Evolutionary conservation across 1,284 basidiomycete genomes (phyloP).

Genomic region (Agaricales sp.): DNA sequence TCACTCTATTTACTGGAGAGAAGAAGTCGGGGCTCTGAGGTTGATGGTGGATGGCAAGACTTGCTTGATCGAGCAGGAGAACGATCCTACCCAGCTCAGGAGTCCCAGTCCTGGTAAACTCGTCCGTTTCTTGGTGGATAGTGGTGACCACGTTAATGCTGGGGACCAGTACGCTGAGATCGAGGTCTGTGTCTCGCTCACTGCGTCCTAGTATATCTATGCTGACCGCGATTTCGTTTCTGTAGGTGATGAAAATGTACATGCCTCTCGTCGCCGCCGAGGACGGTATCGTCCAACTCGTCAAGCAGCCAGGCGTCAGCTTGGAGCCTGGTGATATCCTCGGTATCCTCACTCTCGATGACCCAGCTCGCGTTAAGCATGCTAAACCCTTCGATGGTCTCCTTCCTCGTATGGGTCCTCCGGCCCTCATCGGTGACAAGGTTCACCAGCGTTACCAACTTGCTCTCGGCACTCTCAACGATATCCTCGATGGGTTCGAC

Average conservation of each 20-base stretch:
- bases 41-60: slow-evolving; percentile 97
- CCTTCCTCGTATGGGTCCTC: slow-evolving; percentile 78
- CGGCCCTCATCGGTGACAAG: slow-evolving; percentile 84
- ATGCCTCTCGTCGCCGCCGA: slow-evolving; percentile 97
- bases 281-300: slow-evolving; percentile 92
- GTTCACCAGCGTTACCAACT: slow-evolving; percentile 81
- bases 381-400: slow-evolving; percentile 97
- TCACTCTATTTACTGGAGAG: slow-evolving; percentile 97
- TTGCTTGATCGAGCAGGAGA: slow-evolving; percentile 98
- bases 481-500: slow-evolving; percentile 93
- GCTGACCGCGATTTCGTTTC: slow-evolving; percentile 13
- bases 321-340: slow-evolving; percentile 97
- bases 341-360: slow-evolving; percentile 94
- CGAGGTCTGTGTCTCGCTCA: slow-evolving; percentile 48
- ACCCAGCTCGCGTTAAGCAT: slow-evolving; percentile 94
- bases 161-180: slow-evolving; percentile 98
- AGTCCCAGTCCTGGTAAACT: slow-evolving; percentile 97
- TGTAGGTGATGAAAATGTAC: slow-evolving; percentile 98
- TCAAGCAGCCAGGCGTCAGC: slow-evolving; percentile 96
- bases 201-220: not conserved
- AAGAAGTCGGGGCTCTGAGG: slow-evolving; percentile 92
- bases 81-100: slow-evolving; percentile 95
- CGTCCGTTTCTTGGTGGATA: slow-evolving; percentile 91
- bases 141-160: slow-evolving; percentile 92
- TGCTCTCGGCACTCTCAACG: slow-evolving; percentile 74